Evolutionary conservation across 352 stramenopile species (phyloP), one percentile per base, ranked within the genome.

Genomic region (Phytophthora colocasiae): DNA sequence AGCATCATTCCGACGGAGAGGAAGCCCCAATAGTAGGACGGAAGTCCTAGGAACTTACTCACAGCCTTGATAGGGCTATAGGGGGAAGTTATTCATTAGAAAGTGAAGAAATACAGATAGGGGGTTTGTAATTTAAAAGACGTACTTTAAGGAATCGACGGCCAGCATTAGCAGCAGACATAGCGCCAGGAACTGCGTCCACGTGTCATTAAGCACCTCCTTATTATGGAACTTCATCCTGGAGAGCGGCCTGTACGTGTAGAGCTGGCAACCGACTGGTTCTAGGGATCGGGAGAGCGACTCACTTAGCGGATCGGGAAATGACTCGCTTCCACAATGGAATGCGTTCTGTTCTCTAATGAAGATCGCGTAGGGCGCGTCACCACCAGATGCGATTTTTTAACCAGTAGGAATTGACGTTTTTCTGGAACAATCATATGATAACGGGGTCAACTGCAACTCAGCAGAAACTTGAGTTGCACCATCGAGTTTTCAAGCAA

Each of bases 61-160:
- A 96, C 74, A 24, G 85, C 88, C 63, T 96, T 96, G 49, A 96
- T 87, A 9, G 88, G 88, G 46, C 84, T 91, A 63, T 4, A 58
- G 27, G 14, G 34, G 10, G 60, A n/a, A 14, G 26, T 22, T 17
- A 17, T 54, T 27, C 4, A 29, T 22, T 32, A 59, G 49, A 62
- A 40, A 44, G 9, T 26, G 15, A 57, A 3, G 17, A 3, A 4
- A 45, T 32, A 39, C 31, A n/a, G 19, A 41, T 8, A 51, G 5
- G 29, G 19, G 50, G 12, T 0, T 0, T 12, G 9, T 0, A 22
- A 12, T 36, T 14, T 12, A 11, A 48, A n/a, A 22, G 6, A 90
- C 82, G 63, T 78, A 92, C 84, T 96, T 96, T 78, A 96, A 75
- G 57, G 85, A 93, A 71, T 96, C 88, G 29, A 95, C 82, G 12